Conservation (phyloP, 495 filamentous ascomycete species). For the Penicillium longicatenatum region DNA sequence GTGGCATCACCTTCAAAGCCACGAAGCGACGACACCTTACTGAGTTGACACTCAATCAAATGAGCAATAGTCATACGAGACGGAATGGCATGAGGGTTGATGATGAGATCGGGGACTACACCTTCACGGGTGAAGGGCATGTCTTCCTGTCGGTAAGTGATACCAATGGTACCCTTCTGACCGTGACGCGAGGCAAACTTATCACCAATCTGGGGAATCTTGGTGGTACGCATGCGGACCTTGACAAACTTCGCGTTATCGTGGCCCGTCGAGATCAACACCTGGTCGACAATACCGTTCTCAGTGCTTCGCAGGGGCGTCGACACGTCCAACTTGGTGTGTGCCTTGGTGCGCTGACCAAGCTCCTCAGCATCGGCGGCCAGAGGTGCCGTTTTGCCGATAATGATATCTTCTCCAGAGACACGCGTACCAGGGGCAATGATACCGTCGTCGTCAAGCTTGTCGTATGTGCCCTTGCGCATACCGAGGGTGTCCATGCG, state of each 20-base stretch:
- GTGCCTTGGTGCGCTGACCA: slow-evolving; percentile 83
- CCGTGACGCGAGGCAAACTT: slow-evolving; percentile 99
- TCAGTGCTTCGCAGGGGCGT: slow-evolving; percentile 94
- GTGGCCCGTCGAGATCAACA: slow-evolving; percentile 84
- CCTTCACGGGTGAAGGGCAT: slow-evolving; percentile 98
- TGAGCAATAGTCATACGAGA: slow-evolving; percentile 99
- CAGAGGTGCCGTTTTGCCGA: slow-evolving; percentile 96
- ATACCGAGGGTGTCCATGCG: slow-evolving; percentile 83
- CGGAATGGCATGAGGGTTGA: slow-evolving; percentile 99
- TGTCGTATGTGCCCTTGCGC: slow-evolving; percentile 96
- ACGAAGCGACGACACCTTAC: slow-evolving; percentile 87
- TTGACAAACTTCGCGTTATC: slow-evolving; percentile 91
- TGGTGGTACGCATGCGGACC: slow-evolving; percentile 94
- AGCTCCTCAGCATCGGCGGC: slow-evolving; percentile 90
- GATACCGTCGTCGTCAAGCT: slow-evolving; percentile 93
- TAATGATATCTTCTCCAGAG: slow-evolving; percentile 97
- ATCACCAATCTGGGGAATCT: slow-evolving; percentile 97
- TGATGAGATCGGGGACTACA: slow-evolving; percentile 91
- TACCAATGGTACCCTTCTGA: slow-evolving; percentile 98
- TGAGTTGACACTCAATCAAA: slow-evolving; percentile 97
- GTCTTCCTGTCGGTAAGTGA: slow-evolving; percentile 95
- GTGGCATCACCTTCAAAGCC: slow-evolving; percentile 97
- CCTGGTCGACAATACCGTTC: slow-evolving; percentile 92
- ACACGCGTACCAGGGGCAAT: slow-evolving; percentile 91
- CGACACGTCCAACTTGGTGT: slow-evolving; percentile 92